These are phyloP conservation scores for Solanum chiquidenum DNA, from an alignment of 257 asterid genomes.

Conservation along the genomic window DNA sequence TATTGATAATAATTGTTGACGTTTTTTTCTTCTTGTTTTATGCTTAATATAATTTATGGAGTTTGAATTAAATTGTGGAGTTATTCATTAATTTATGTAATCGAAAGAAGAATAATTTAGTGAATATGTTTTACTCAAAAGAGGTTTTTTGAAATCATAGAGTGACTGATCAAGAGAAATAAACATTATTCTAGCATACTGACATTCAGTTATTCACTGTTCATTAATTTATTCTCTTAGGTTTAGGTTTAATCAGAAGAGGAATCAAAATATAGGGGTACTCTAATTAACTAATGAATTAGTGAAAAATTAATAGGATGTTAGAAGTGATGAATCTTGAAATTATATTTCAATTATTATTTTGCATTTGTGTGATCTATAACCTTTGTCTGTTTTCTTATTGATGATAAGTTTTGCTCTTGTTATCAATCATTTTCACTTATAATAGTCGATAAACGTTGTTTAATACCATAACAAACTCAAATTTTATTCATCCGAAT, in stretches of 20 bases:
- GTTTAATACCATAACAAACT: too few relatives aligned
- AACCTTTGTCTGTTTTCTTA: not conserved
- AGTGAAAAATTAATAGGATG: too few relatives aligned
- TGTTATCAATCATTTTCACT: not conserved
- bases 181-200: not conserved
- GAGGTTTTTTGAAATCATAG: not conserved
- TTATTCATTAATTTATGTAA: not conserved
- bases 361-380: not conserved
- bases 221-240: too few relatives aligned
- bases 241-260: too few relatives aligned
- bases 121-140: not conserved
- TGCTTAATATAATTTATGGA: not conserved
- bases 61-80: not conserved
- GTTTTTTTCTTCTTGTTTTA: not conserved
- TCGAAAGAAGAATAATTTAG: not conserved
- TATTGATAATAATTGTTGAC: too few relatives aligned
- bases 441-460: too few relatives aligned
- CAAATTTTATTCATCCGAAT: not conserved
- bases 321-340: too few relatives aligned
- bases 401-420: not conserved
- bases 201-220: not conserved
- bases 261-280: too few relatives aligned
- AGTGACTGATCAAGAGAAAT: not conserved
- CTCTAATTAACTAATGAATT: too few relatives aligned
- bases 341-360: too few relatives aligned